Conservation (phyloP, 352 stramenopile species). For the Phytophthora chlamydospora region DNA sequence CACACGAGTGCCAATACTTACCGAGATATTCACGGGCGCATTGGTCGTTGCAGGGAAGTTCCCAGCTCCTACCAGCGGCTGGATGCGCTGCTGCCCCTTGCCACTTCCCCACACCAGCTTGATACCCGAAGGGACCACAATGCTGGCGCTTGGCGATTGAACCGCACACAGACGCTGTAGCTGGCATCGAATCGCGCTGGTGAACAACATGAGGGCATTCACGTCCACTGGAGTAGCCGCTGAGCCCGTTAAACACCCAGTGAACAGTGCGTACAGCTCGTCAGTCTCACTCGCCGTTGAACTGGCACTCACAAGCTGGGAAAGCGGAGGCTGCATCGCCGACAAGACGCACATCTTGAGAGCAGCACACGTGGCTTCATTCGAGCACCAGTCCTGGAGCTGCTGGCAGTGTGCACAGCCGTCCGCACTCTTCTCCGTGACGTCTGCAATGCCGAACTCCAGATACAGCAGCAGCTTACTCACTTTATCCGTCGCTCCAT, state of each 20-base stretch:
- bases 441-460: slow-evolving; percentile 38
- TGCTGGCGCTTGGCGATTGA: slow-evolving; percentile 29
- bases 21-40: slow-evolving; percentile 39
- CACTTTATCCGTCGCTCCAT: slow-evolving; percentile 26
- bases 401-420: slow-evolving; percentile 61
- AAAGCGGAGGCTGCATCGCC: slow-evolving; percentile 10
- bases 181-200: slow-evolving; percentile 58
- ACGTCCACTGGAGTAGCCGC: slow-evolving; percentile 18
- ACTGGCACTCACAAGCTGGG: slow-evolving; percentile 21
- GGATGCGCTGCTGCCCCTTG: slow-evolving; percentile 31
- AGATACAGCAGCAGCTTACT: slow-evolving; percentile 54
- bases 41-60: slow-evolving; percentile 16
- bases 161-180: slow-evolving; percentile 53
- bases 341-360: slow-evolving; percentile 46
- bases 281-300: slow-evolving; percentile 27
- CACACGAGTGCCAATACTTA: slow-evolving; percentile 35
- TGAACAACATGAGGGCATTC: slow-evolving; percentile 50
- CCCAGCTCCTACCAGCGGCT: background rate
- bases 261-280: slow-evolving; percentile 47
- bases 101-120: slow-evolving; percentile 56
- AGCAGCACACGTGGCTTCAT: slow-evolving; percentile 43
- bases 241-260: slow-evolving; percentile 33
- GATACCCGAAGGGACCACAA: slow-evolving; percentile 29
- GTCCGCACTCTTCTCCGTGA: slow-evolving; percentile 47
- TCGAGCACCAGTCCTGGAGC: slow-evolving; percentile 53